phyloP scores from a whole-genome alignment of 345 rosid genomes.

The Gossypium mustelinum region DNA sequence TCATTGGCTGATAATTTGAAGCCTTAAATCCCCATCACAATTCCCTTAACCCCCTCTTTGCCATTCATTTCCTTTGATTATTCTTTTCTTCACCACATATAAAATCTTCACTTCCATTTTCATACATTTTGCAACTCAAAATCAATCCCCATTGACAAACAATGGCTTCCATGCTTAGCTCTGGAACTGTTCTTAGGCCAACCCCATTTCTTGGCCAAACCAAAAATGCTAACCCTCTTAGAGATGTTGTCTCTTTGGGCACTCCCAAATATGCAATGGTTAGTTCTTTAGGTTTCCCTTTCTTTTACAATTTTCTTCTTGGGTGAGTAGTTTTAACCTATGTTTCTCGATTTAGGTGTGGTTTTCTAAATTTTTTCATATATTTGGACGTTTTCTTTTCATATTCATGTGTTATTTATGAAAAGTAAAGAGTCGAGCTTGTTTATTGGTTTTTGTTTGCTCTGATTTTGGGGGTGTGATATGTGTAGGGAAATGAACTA shows the following conservation, averaged over 20 bases:
- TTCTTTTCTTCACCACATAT: slow-evolving; percentile 15
- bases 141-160: background rate
- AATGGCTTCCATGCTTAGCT: slow-evolving; percentile 60
- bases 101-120: slow-evolving; percentile 16
- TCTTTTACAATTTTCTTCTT: background rate
- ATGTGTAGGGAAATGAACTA: slow-evolving; percentile 58
- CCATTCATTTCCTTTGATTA: slow-evolving; percentile 28
- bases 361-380: too few relatives aligned
- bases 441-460: background rate
- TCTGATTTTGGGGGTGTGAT: background rate
- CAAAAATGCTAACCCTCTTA: slow-evolving; percentile 52
- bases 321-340: background rate
- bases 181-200: slow-evolving; percentile 59
- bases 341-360: background rate
- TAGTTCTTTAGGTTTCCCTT: background rate
- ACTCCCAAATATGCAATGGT: slow-evolving; percentile 77
- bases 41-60: slow-evolving; percentile 11
- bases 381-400: too few relatives aligned
- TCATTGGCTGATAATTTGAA: slow-evolving; percentile 49
- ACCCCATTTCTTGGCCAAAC: slow-evolving; percentile 75
- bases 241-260: slow-evolving; percentile 66
- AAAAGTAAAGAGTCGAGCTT: too few relatives aligned
- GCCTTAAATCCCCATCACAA: slow-evolving; percentile 41
- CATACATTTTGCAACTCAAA: background rate
- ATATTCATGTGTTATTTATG: too few relatives aligned